Base-by-base conservation (phyloP, 306 rosid species). In the Lathyrus tuberosus region DNA sequence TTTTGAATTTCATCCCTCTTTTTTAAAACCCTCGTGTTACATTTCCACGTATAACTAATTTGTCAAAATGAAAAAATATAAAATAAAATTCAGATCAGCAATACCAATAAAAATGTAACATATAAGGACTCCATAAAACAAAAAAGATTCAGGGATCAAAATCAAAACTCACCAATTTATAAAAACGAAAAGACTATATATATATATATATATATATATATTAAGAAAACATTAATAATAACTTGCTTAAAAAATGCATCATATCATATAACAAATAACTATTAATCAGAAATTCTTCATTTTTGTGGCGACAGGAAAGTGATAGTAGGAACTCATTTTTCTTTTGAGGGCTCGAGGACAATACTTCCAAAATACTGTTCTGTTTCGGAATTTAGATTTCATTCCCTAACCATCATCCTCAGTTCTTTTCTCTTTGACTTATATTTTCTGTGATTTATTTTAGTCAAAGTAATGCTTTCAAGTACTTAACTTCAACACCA, bases 281-380 rank as follows among this genome's bases (percentile, higher is more conserved):
- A 46, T 70, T 70, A 74, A 35, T 73, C 35, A 81, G 78, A 80
- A 73, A 62, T 18, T 80, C 41, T 63, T 70, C 51, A 63, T 40
- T 60, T 37, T 65, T 53, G 17, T 56, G 79, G 84, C 57, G 85
- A 79, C 86, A 85, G 51, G 82, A 57, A 71, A 57, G 72, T 46
- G 67, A 66, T 17, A 58, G 86, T 78, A 85, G 86, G 65, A 31
- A 54, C 67, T 52, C 69, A 8, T 68, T 79, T 83, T 49, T 78
- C 63, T 80, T 87, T 89, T 84, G 87, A 87, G 89, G 84, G 89
- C 96, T 91, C 96, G 91, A 91, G 96, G 82, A 73, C 68, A 85
- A 83, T 85, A 80, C 75, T 78, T 86, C 87, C 89, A 86, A 86
- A 86, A 65, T 26, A 66, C 4, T 20, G 59, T 52, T 69, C 76